Conservation (phyloP, 2,329 filamentous ascomycete species). For the Beauveria brongniartii region DNA sequence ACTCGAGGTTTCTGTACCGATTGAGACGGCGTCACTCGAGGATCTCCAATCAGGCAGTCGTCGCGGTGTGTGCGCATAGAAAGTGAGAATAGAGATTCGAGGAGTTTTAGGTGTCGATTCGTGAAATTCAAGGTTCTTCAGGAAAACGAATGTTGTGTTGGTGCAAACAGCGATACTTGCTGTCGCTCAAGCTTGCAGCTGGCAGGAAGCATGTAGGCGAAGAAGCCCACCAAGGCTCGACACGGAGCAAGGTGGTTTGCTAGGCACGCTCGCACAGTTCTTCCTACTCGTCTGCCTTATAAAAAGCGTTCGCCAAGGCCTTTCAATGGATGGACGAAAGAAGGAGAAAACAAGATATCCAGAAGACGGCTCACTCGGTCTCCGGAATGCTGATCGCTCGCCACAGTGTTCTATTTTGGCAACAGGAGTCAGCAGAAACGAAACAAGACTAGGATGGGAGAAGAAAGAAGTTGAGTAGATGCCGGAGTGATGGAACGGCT, state of each 20-base stretch:
- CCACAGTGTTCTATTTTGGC: too few species aligned
- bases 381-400: too few species aligned
- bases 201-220: constrained; percentile 1
- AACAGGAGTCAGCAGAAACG: too few species aligned
- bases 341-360: not conserved
- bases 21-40: not conserved
- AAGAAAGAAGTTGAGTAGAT: too few species aligned
- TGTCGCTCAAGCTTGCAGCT: constrained; percentile 2
- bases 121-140: not conserved
- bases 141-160: not conserved
- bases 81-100: not conserved
- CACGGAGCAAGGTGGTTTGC: not conserved
- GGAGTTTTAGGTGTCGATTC: not conserved
- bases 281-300: not conserved
- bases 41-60: not conserved
- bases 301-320: too few species aligned
- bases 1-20: not conserved
- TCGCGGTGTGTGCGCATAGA: not conserved
- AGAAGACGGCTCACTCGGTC: not conserved
- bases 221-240: not conserved
- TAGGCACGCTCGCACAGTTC: not conserved
- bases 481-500: too few species aligned
- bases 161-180: constrained; percentile 3
- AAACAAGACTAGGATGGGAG: too few species aligned
- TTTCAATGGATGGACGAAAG: not conserved